phyloP scores from a whole-genome alignment of 495 filamentous ascomycete species.

The Penicillium turbatum region DNA sequence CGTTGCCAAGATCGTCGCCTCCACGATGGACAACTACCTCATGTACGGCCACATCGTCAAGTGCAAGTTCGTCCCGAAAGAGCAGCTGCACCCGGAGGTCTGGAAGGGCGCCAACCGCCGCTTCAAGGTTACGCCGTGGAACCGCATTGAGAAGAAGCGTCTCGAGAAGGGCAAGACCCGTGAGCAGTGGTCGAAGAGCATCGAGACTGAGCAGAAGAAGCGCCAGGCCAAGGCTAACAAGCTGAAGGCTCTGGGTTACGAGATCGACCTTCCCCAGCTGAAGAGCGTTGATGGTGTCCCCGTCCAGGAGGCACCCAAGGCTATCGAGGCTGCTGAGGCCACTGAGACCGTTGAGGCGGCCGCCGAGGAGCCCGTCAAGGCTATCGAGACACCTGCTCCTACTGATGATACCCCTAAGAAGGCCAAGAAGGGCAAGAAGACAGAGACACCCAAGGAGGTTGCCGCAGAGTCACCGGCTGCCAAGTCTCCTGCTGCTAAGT shows the following conservation, averaged over 20 bases:
- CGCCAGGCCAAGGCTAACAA: constrained; percentile 63
- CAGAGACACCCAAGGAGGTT: constrained; percentile 26
- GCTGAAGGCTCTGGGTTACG: constrained; percentile 78
- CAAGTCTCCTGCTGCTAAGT: constrained; percentile 16
- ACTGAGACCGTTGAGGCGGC: constrained; percentile 28
- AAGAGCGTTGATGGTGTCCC: constrained; percentile 62
- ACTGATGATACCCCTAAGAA: constrained; percentile 38
- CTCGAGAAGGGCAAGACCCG: constrained; percentile 65
- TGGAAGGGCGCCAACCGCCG: constrained; percentile 85
- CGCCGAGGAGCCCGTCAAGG: constrained; percentile 5
- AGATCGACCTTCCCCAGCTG: constrained; percentile 69
- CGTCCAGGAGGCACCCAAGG: constrained; percentile 32
- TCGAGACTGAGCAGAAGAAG: constrained; percentile 64
- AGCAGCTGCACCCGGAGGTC: constrained; percentile 72
- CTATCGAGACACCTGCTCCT: constrained; percentile 20
- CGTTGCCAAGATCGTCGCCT: constrained; percentile 83
- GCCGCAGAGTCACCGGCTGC: constrained; percentile 17
- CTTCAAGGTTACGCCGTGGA: constrained; percentile 83
- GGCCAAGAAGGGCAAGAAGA: constrained; percentile 36
- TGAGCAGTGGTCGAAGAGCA: constrained; percentile 69
- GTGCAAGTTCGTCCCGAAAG: constrained; percentile 69
- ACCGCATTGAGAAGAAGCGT: constrained; percentile 70
- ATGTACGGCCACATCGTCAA: constrained; percentile 90
- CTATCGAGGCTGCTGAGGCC: constrained; percentile 23
- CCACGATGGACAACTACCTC: constrained; percentile 97